A percentile compares a stretch with the other conserved stretches of the same genome.
Evolutionary conservation across 2,329 filamentous ascomycete genomes (phyloP).

Genomic region (Xylariaceae sp.): DNA sequence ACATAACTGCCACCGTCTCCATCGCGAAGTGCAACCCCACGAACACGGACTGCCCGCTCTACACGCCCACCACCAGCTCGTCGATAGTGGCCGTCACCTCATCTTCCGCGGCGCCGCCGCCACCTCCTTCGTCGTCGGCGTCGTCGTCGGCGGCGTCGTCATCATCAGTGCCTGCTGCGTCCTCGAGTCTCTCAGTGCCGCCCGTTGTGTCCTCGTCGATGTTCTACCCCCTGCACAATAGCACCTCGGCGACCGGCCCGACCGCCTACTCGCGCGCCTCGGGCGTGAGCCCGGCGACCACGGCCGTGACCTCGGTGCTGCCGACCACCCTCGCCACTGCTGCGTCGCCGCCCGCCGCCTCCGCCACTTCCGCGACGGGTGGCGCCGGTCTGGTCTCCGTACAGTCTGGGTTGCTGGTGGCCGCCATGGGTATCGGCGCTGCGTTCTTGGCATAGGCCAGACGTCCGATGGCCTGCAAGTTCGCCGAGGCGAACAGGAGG

Average conservation of each 20-base stretch:
- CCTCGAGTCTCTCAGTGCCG: conserved; percentile 10
- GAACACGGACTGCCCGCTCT: conserved; percentile 23
- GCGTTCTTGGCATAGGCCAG: conserved; percentile 19
- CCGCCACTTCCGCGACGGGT: conserved; percentile 10
- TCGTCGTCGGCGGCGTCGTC: conserved; percentile 11
- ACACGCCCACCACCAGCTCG: conserved; percentile 17
- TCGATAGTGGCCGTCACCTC: conserved; percentile 6
- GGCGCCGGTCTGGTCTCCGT: conserved; percentile 16
- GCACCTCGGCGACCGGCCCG: conserved; percentile 13
- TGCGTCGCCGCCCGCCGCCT: conserved; percentile 8
- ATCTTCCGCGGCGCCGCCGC: conserved; percentile 9
- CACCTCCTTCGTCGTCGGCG: conserved; percentile 6
- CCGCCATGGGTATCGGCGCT: conserved; percentile 19
- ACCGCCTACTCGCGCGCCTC: conserved; percentile 18
- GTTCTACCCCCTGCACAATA: conserved; percentile 17
- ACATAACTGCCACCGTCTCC: conserved; percentile 21
- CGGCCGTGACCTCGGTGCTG: neutral
- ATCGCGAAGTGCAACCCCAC: conserved; percentile 22
- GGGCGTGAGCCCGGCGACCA: conserved; percentile 2
- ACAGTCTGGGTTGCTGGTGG: conserved; percentile 20
- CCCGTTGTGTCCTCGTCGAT: conserved; percentile 8
- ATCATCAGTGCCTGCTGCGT: conserved; percentile 4
- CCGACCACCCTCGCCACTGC: conserved; percentile 8
- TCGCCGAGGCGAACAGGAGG: no score
- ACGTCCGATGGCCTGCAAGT: no score